phyloP scores from a whole-genome alignment of 139 green algal genomes.

The Zygnema circumcarinatum region DNA sequence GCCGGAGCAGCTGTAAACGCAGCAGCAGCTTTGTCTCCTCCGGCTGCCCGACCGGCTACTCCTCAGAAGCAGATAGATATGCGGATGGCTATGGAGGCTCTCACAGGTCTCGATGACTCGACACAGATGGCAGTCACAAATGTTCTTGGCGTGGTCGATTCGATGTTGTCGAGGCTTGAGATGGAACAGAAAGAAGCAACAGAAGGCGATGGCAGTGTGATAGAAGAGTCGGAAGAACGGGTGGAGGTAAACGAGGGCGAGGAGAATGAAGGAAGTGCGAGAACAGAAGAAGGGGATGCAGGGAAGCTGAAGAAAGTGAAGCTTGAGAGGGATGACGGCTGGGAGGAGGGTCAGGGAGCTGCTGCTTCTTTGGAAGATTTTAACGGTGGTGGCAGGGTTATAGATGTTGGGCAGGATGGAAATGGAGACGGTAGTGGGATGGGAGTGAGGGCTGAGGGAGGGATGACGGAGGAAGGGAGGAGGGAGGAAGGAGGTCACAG shows the following conservation, averaged over 20 bases:
- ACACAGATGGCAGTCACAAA: slow-evolving; percentile 43
- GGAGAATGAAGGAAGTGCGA: slow-evolving; percentile 9
- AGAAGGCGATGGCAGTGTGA: too few relatives aligned
- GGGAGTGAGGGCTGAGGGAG: too few relatives aligned
- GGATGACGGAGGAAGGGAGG: too few relatives aligned
- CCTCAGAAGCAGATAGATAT: slow-evolving; percentile 10
- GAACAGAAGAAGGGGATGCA: neutral
- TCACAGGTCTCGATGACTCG: slow-evolving; percentile 23
- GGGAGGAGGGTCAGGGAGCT: neutral
- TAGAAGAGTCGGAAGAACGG: neutral
- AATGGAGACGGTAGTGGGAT: too few relatives aligned
- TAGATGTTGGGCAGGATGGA: neutral
- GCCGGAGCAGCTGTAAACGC: neutral
- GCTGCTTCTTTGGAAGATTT: neutral
- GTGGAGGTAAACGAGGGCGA: neutral
- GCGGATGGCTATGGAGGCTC: slow-evolving; percentile 1
- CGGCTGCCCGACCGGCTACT: neutral
- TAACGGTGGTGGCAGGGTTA: neutral
- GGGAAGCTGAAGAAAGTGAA: neutral
- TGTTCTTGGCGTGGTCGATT: slow-evolving; percentile 31
- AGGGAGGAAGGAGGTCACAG: too few relatives aligned
- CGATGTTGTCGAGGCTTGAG: slow-evolving; percentile 22
- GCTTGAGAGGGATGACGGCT: neutral
- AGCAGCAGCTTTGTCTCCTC: neutral
- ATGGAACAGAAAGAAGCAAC: neutral